Evolutionary conservation across 2,329 filamentous ascomycete genomes (phyloP), one percentile per base, ranked within the genome.

Genomic region (Penicillium sp.): DNA sequence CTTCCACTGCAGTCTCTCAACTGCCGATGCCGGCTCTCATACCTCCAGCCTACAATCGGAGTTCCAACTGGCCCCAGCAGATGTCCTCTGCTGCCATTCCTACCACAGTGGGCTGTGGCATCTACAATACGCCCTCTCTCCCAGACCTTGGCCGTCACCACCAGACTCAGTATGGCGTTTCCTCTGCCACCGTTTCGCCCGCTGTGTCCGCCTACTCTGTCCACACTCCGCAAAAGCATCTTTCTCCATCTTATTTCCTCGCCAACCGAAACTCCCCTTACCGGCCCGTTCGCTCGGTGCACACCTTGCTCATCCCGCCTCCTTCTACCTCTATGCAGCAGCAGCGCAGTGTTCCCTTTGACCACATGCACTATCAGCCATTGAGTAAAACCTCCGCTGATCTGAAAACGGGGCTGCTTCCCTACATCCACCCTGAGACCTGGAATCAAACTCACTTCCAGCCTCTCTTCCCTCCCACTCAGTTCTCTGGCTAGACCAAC

Each of bases 191-290:
- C 10, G 81, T 82, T 0, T 94, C 91, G 1, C 92, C 91, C 0
- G 87, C 87, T 0, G 74, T 89, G n/a, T 83, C 83, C n/a, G 85
- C 87, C 16, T 82, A 85, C 22, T 89, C 84, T 54, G 79, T 79
- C 6, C 79, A 82, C 46, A 84, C 85, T 2, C 78, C 87, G 9
- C 88, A 89, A 6, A 85, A 87, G 46, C 89, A 90, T 35, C 85
- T 95, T 63, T 98, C 95, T 35, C 94, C 94, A 0, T 93, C 90
- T 11, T 86, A 91, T 69, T 96, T 96, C 76, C 82, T 97, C 39
- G 89, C 91, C 70, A 91, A 96, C 73, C 86, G 95, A 57, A 88
- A 90, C 63, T 98, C 94, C 56, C 95, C 95, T 3, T 98, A 98
- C 77, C 90, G 92, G 63, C 94, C 94, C 1, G 89, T 97, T 40